These are phyloP conservation scores for Colletotrichum gloeosporioides DNA, from an alignment of 2,329 filamentous ascomycete species.

Conservation along the genomic window DNA sequence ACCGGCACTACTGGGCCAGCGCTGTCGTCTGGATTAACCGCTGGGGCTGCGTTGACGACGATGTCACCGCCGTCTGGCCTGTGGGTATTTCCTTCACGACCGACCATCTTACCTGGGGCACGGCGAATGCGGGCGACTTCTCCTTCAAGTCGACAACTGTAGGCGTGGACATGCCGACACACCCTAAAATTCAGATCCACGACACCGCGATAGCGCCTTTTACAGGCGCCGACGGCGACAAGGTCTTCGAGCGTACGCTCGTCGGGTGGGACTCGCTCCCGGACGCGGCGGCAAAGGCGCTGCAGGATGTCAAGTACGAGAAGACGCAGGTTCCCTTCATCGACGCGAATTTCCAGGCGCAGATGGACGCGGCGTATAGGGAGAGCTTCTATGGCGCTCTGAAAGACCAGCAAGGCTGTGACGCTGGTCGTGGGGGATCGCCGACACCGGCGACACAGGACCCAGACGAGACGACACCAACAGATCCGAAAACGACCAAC, in stretches of 20 bases:
- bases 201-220: background rate
- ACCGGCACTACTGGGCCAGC: background rate
- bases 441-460: background rate
- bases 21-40: background rate
- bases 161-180: background rate
- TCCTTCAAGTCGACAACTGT: background rate
- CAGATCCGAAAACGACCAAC: rapidly evolving
- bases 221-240: background rate
- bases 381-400: background rate
- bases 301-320: background rate
- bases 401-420: background rate
- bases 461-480: background rate
- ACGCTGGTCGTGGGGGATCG: background rate
- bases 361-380: background rate
- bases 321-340: background rate
- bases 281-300: background rate
- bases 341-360: background rate
- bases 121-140: background rate
- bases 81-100: background rate
- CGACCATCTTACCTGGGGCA: background rate
- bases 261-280: background rate
- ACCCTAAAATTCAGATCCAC: background rate
- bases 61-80: background rate
- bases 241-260: background rate
- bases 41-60: background rate